Percentiles rank a stretch among this genome's conserved stretches.
These are phyloP conservation scores for Trichoderma semiorbis DNA, from an alignment of 2,329 filamentous ascomycete species.

Conservation along the genomic window DNA sequence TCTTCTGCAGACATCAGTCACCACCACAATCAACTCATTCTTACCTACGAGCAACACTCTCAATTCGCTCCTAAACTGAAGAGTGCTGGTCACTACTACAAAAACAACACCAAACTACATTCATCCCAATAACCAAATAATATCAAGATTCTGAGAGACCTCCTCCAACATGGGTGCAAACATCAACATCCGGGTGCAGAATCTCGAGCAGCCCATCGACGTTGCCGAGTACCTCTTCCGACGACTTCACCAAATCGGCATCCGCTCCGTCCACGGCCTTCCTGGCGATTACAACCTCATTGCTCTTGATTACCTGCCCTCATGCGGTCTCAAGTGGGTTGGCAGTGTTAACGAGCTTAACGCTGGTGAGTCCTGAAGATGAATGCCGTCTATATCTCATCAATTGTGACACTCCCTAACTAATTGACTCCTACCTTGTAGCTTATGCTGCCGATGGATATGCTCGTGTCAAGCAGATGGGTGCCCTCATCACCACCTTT, in stretches of 20 bases:
- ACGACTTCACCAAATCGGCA: slow-evolving; percentile 60
- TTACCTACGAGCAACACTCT: not conserved
- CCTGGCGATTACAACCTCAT: slow-evolving; percentile 72
- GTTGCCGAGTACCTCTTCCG: slow-evolving; percentile 67
- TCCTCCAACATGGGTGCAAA: slow-evolving; percentile 29
- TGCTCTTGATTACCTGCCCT: slow-evolving; percentile 62
- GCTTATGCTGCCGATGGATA: slow-evolving; percentile 81
- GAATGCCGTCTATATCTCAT: not conserved
- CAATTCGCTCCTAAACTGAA: not conserved
- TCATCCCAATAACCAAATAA: not conserved
- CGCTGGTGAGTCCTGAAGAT: slow-evolving; percentile 48
- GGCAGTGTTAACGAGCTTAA: slow-evolving; percentile 72
- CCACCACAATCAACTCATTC: not conserved
- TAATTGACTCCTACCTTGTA: slow-evolving; percentile 29
- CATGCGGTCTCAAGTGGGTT: slow-evolving; percentile 59
- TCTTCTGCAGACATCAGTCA: not conserved
- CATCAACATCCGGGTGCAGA: slow-evolving; percentile 36
- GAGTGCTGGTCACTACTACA: not conserved
- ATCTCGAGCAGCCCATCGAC: slow-evolving; percentile 50
- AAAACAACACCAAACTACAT: not conserved
- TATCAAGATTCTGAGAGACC: not conserved
- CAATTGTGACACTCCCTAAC: not conserved
- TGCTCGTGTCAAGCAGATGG: slow-evolving; percentile 67
- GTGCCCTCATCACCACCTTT: slow-evolving; percentile 70
- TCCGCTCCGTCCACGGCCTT: slow-evolving; percentile 64